Evolutionary conservation across 805 yeast genomes (phyloP), one percentile per base, ranked within the genome.

Genomic region (Nakazawaea siamensis): DNA sequence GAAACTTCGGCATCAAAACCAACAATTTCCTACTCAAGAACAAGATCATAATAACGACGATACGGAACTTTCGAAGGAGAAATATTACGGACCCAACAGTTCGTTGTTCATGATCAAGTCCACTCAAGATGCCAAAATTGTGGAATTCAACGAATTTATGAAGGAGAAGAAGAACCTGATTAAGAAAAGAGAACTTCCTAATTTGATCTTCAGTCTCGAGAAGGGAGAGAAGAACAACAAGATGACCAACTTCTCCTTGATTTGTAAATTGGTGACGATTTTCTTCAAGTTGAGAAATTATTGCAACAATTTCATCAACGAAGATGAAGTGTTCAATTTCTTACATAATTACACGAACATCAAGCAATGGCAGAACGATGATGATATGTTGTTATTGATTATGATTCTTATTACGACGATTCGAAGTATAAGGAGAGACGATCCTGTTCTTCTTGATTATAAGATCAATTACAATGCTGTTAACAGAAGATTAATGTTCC

Each of bases 51-150:
- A 47, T 40, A 28, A 48, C 16, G 26, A 29, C 12, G 38, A 31
- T 24, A 26, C 38, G 3, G 66, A 60, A 42, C 58, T 64, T 16
- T 50, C 61, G 18, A 66, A 62, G 23, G 60, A 57, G 20, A 66
- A 66, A 37, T 70, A 64, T 42, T 70, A 67, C 44, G 75, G 75
- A 0, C 75, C 76, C 1, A 68, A 62, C 39, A 66, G 71, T n/a
- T 58, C 68, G 5, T 51, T 54, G 27, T 68, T 54, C 44, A 69
- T 70, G 75, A 60, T 68, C 25, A 62, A 63, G 24, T 48, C 59
- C 2, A 52, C 61, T 30, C 49, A 48, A 34, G 40, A 45, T 27
- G 50, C 52, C 13, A 30, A 38, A 16, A 35, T 34, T 13, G 42
- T 46, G 8, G 39, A 34, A 13, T 34, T 35, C 16, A 39, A 39